Evolutionary conservation across 2,329 filamentous ascomycete species (phyloP), one percentile per base, ranked within the genome.

Genomic region (Neonectria magnoliae): DNA sequence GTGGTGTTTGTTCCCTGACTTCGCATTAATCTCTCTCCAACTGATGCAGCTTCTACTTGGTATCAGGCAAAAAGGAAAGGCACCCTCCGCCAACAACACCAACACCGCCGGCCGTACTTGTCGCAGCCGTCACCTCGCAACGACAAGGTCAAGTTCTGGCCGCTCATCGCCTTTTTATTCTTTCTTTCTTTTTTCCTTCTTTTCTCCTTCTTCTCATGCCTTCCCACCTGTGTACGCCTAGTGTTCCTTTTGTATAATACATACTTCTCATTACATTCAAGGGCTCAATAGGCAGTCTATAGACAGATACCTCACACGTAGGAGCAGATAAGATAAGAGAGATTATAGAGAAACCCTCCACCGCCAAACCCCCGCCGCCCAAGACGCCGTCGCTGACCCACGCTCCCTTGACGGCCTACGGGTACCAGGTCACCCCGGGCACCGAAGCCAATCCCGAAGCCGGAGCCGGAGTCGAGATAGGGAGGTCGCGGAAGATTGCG

Each of bases 91-190:
- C 71, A 59, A n/a, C n/a, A n/a, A n/a, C n/a, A n/a, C n/a, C n/a
- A n/a, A 69, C 71, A 57, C 61, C 68, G 54, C 56, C 76, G 78
- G 55, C 61, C 71, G 78, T 89, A 83, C 68, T 84, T 82, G 57
- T 79, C 81, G 14, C 73, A 80, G 44, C 79, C 79, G 10, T 80
- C 79, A 36, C 76, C 75, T 18, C 76, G 77, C 50, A 71, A 74
- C 47, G 77, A 73, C 57, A 75, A 71, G 48, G 74, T 88, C 80
- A 87, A 87, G 77, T 87, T 88, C 75, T 87, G 85, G 85, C 86
- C 86, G 2, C 88, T 88, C 68, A 18, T 85, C 50, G 76, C 79
- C 56, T 78, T 88, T 61, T 61, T 56, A 9, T 22, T 60, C 5
- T 45, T 60, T 33, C 45, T 20, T 60, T n/a, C 45, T 47, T 33